Base-by-base conservation (phyloP, 1,139 yeast genomes). In the Candida sanyaensis region DNA sequence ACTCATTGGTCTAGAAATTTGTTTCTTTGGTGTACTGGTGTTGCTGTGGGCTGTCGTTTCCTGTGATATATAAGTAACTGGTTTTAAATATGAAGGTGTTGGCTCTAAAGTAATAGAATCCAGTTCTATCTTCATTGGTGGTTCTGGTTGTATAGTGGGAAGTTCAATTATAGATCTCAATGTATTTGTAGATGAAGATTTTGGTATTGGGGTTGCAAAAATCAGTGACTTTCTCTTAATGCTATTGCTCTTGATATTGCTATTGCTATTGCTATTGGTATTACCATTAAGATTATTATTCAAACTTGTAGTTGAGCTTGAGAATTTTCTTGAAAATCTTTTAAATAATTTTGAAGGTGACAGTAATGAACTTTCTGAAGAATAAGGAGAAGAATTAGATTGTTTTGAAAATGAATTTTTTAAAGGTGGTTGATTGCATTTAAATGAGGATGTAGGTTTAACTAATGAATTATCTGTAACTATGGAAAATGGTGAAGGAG, bases 261-360 rank as follows among this genome's bases (percentile, higher is more conserved):
- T 17, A 21, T 24, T 39, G 8, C 36, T 29, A n/a, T n/a, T 21
- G 8, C 5, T 17, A 21, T 24, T 39, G 8, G 24, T 29, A 11
- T 12, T 29, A 9, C 36, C 23, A 9, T 17, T 17, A 17, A 17
- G 21, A 17, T 17, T 17, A 17, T 3, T 17, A 17, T 17, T 17
- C 3, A 17, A 17, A 17, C 21, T 17, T 17, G 21, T 17, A 17
- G 4, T 6, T 26, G 43, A 41, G 11, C n/a, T 13, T 11, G 44
- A 33, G 17, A 49, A 39, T 37, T 34, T 46, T 37, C 33, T 41
- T 4, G 52, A 47, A 33, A 50, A 37, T 33, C 49, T 34, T 37
- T 45, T 50, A 6, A 50, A 40, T 8, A 50, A 45, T 43, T 43
- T 45, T 1, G 52, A 45, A 6, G 52, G 52, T 4, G 52, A 50